Percentiles rank a stretch among this genome's conserved stretches.
phyloP scores from a whole-genome alignment of 2,329 filamentous ascomycete species.

The Leptographium galeiforme region DNA sequence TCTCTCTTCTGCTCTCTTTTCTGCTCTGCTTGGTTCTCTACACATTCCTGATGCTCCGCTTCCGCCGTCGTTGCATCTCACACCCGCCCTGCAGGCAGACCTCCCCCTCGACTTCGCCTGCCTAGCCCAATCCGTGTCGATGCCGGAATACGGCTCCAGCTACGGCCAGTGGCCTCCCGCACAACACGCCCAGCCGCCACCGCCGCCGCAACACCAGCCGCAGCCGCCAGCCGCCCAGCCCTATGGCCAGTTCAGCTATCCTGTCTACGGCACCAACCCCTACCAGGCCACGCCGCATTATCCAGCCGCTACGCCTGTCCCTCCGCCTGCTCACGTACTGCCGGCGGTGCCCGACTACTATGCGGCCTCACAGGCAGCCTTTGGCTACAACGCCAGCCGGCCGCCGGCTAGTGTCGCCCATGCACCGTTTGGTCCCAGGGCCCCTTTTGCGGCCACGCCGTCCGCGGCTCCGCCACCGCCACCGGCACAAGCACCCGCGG shows the following conservation, averaged over 20 bases:
- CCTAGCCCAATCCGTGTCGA: slow-evolving; percentile 8
- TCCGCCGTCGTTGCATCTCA: not conserved
- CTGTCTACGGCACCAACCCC: not conserved
- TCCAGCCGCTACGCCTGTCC: not conserved
- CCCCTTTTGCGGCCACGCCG: slow-evolving; percentile 25
- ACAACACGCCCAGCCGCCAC: not conserved
- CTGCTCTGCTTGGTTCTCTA: not conserved
- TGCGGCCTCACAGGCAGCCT: slow-evolving; percentile 20
- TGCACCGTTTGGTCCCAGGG: slow-evolving; percentile 14
- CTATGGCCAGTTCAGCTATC: slow-evolving; percentile 13
- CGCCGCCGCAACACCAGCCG: not conserved
- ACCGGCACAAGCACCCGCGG: not conserved
- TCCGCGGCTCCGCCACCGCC: slow-evolving; percentile 10
- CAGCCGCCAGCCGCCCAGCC: not conserved
- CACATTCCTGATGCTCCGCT: too few species aligned
- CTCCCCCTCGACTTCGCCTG: not conserved
- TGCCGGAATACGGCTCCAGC: slow-evolving; percentile 26
- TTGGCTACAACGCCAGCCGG: slow-evolving; percentile 22
- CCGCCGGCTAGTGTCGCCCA: slow-evolving; percentile 4
- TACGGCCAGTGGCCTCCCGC: slow-evolving; percentile 15
- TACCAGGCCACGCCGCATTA: not conserved
- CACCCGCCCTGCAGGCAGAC: not conserved
- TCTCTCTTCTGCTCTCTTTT: too few species aligned
- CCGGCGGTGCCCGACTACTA: slow-evolving; percentile 12
- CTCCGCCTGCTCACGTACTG: not conserved